A percentile compares a stretch with the other conserved stretches of the same genome.
Evolutionary conservation across 441 rosid species (phyloP).

Genomic region (Arabidopsis hybrid): DNA sequence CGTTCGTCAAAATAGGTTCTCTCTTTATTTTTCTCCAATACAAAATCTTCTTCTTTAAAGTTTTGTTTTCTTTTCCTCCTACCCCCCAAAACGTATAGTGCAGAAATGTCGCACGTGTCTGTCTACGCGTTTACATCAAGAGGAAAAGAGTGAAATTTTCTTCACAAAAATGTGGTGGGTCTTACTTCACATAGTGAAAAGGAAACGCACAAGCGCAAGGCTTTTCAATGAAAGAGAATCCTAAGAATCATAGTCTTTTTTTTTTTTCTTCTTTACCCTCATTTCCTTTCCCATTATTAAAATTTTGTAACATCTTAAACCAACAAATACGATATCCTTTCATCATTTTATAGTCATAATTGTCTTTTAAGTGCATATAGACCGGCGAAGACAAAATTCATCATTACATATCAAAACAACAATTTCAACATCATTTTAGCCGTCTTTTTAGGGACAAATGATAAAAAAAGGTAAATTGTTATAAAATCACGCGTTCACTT

Average conservation of each 20-base stretch:
- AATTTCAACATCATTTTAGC: conserved; percentile 45
- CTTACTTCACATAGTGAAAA: conserved; percentile 46
- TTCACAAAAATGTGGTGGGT: conserved; percentile 43
- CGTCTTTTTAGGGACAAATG: conserved; percentile 43
- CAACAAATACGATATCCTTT: conserved; percentile 32
- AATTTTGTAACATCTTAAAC: conserved; percentile 28
- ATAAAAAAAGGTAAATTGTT: conserved; percentile 26
- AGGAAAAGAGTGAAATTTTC: conserved; percentile 60
- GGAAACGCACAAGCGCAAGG: conserved; percentile 47
- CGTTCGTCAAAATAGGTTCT: conserved; percentile 53
- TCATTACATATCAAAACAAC: conserved; percentile 43
- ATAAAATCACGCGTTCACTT: conserved; percentile 40
- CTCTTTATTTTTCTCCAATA: not conserved
- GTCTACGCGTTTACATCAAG: conserved; percentile 40
- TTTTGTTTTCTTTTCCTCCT: conserved; percentile 41
- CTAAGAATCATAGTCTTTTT: conserved; percentile 38
- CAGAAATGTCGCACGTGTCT: conserved; percentile 51
- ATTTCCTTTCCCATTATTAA: conserved; percentile 35
- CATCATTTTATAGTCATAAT: conserved; percentile 40
- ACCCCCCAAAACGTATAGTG: conserved; percentile 48
- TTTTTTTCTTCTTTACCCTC: conserved; percentile 33
- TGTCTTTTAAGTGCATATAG: conserved; percentile 44
- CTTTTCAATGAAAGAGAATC: conserved; percentile 47
- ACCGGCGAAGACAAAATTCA: conserved; percentile 44
- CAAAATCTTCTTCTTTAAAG: conserved; percentile 46